Percentiles rank a stretch among this genome's conserved stretches.
Conservation (phyloP, 176 grass and related monocot species). For the Leersia perrieri region DNA sequence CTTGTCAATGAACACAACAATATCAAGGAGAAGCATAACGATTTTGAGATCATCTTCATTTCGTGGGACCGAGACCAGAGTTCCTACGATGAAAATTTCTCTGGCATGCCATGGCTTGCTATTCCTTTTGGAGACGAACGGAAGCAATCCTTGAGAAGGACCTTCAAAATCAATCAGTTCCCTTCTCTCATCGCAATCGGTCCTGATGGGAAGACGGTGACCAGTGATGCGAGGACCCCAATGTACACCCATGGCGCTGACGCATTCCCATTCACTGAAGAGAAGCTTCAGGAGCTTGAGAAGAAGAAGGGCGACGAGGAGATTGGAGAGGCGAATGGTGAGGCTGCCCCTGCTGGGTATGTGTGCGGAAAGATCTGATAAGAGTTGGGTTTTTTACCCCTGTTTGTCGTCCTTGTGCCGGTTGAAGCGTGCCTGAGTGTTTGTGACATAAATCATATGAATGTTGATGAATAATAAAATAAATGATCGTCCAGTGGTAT, state of each 20-base stretch:
- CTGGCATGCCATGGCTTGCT: constrained; percentile 82
- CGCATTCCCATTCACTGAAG: constrained; percentile 79
- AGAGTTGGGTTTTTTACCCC: constrained; percentile 17
- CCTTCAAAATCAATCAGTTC: constrained; percentile 49
- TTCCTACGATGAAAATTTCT: constrained; percentile 62
- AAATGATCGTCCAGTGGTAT: constrained; percentile 21
- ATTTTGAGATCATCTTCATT: constrained; percentile 78
- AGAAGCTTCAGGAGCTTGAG: constrained; percentile 59
- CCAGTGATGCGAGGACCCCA: constrained; percentile 42
- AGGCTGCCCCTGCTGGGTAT: constrained; percentile 35
- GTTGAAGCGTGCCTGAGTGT: constrained; percentile 1
- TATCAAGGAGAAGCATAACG: constrained; percentile 67
- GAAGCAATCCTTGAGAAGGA: constrained; percentile 42
- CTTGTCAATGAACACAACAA: constrained; percentile 66
- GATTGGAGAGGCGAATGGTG: constrained; percentile 6
- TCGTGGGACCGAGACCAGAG: constrained; percentile 64
- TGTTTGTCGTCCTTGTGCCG: neutral
- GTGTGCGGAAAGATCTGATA: constrained; percentile 48
- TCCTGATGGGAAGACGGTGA: constrained; percentile 56
- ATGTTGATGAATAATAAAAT: constrained; percentile 15
- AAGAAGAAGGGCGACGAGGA: constrained; percentile 14
- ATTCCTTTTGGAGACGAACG: constrained; percentile 70
- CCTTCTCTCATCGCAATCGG: constrained; percentile 73
- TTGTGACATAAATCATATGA: neutral
- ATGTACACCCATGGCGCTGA: constrained; percentile 55